Conservation (phyloP, 2,329 filamentous ascomycete species). For the Fusarium vanettenii region DNA sequence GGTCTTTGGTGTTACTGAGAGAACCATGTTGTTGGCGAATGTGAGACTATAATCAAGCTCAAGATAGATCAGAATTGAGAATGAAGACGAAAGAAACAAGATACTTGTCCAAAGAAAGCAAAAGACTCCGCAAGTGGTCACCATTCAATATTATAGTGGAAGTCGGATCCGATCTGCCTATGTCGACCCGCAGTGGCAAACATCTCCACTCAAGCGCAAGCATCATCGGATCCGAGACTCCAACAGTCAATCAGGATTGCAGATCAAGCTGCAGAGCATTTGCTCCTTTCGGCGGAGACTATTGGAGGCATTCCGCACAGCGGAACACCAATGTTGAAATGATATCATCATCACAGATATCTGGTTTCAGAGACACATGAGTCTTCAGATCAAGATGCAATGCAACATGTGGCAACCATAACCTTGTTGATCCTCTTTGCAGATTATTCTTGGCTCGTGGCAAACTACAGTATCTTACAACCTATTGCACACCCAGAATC, state of each 20-base stretch:
- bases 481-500: background rate
- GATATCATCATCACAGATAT: background rate
- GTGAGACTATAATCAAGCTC: background rate
- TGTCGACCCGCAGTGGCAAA: slow-evolving; percentile 16
- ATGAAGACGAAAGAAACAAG: background rate
- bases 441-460: background rate
- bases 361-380: background rate
- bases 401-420: background rate
- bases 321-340: background rate
- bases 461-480: background rate
- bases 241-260: background rate
- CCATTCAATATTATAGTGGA: background rate
- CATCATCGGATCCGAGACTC: slow-evolving; percentile 25
- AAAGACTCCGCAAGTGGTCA: background rate
- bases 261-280: slow-evolving; percentile 1
- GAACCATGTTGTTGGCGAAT: slow-evolving; percentile 17
- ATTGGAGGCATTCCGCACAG: background rate
- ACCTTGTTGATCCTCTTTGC: background rate
- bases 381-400: background rate
- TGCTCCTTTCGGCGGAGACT: background rate
- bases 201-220: background rate
- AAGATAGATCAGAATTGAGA: background rate
- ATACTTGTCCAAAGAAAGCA: background rate
- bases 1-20: slow-evolving; percentile 14
- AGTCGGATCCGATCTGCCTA: slow-evolving; percentile 22